Conservation (phyloP, 495 filamentous ascomycete species). For the Neurospora sp. region DNA sequence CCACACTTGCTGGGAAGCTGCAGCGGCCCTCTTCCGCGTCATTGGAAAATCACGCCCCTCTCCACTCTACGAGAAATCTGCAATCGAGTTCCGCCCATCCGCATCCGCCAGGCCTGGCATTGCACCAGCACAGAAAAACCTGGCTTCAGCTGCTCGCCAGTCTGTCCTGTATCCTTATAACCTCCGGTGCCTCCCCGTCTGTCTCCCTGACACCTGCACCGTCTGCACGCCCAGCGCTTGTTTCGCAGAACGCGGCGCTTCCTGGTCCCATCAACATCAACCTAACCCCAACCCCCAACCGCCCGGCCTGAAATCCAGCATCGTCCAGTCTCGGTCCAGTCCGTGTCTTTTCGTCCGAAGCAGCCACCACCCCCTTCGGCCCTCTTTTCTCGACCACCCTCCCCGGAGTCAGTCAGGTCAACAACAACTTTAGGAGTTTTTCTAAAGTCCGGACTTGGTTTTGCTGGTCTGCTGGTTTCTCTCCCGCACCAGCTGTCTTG, state of each 20-base stretch:
- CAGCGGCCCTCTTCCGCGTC: conserved; percentile 13
- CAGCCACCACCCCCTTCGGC: not conserved
- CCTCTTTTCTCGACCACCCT: not conserved
- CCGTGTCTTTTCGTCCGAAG: not conserved
- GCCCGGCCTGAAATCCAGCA: too few relatives aligned
- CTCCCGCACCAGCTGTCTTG: conserved; percentile 10
- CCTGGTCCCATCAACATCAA: not conserved
- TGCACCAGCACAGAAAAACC: not conserved
- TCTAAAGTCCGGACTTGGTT: not conserved
- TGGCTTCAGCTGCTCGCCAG: not conserved
- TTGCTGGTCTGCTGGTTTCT: conserved; percentile 10
- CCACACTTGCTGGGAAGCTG: not conserved
- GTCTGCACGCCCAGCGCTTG: not conserved
- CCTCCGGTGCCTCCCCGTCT: not conserved
- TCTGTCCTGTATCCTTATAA: not conserved
- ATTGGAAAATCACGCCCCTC: conserved; percentile 25
- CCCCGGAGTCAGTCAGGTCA: not conserved
- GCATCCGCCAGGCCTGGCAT: not conserved
- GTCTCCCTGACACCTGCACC: not conserved
- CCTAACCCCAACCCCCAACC: not conserved
- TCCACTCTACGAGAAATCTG: conserved; percentile 19
- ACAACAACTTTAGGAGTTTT: not conserved
- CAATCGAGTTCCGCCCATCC: conserved; percentile 4
- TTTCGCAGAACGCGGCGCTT: not conserved
- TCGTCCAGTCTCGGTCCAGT: too few relatives aligned